Evolutionary conservation across 23 red algal genomes (phyloP).

Genomic region (Gracilariopsis chorda): DNA sequence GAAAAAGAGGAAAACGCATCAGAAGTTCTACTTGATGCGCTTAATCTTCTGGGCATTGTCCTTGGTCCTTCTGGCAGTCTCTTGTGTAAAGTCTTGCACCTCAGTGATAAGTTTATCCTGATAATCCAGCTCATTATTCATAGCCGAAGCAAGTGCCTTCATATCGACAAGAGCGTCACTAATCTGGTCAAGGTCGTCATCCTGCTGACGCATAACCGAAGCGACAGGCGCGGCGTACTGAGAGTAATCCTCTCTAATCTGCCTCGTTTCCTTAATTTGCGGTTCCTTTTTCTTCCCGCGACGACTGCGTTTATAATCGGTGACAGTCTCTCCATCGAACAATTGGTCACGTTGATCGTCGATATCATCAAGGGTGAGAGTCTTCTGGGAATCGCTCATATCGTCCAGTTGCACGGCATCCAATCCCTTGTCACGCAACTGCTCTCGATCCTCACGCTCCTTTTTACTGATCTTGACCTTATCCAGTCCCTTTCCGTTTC

Average conservation of each 20-base stretch:
- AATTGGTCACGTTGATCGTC: slow-evolving; percentile 36
- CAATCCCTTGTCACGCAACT: slow-evolving; percentile 33
- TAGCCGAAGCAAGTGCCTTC: slow-evolving; percentile 70
- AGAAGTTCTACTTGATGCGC: slow-evolving; percentile 41
- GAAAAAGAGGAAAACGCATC: too few relatives aligned
- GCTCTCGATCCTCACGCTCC: slow-evolving; percentile 45
- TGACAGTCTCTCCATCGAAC: slow-evolving; percentile 17
- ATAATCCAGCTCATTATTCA: slow-evolving; percentile 89
- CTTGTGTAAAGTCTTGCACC: slow-evolving; percentile 55
- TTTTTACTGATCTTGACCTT: slow-evolving; percentile 68
- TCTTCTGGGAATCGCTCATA: background rate
- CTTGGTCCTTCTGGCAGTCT: slow-evolving; percentile 64
- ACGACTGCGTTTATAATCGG: slow-evolving; percentile 21
- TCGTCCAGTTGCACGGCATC: slow-evolving; percentile 46
- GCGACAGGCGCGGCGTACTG: slow-evolving; percentile 54
- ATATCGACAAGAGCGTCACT: slow-evolving; percentile 70
- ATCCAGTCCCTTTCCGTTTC: slow-evolving; percentile 48
- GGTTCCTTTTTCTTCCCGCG: background rate
- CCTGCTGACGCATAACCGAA: slow-evolving; percentile 66
- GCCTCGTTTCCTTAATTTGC: background rate
- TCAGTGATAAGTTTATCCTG: slow-evolving; percentile 71
- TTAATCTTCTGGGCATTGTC: slow-evolving; percentile 64
- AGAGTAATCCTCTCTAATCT: slow-evolving; percentile 53
- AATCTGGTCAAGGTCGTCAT: slow-evolving; percentile 88
- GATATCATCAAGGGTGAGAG: slow-evolving; percentile 36